Conservation (phyloP, 2,329 filamentous ascomycete species). For the Botrytis hyacinthi region DNA sequence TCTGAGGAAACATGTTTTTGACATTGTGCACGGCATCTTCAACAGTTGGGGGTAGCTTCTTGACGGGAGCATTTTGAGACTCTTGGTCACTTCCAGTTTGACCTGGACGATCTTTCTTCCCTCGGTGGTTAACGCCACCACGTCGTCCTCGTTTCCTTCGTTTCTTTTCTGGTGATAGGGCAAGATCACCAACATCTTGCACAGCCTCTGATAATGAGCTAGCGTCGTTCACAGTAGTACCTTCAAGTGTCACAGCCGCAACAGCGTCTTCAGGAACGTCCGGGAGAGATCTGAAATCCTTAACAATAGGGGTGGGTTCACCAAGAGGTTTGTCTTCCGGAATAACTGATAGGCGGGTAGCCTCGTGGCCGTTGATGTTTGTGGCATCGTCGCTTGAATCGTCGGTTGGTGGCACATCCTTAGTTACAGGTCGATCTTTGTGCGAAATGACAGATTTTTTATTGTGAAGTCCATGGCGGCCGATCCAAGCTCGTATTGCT, state of each 20-base stretch:
- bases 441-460: not conserved
- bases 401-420: conserved; percentile 12
- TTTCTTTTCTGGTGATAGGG: conserved; percentile 47
- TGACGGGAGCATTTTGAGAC: not conserved
- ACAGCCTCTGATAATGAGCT: not conserved
- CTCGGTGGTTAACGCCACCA: conserved; percentile 65
- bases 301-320: not conserved
- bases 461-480: conserved; percentile 28
- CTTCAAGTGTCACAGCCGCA: not conserved
- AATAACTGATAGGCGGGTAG: not conserved
- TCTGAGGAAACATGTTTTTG: conserved; percentile 54
- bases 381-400: conserved; percentile 13
- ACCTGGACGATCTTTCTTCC: conserved; percentile 47
- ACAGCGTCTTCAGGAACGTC: not conserved
- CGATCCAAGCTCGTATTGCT: conserved; percentile 37
- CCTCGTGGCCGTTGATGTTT: not conserved
- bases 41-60: conserved; percentile 45
- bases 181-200: conserved; percentile 10
- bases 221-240: conserved; percentile 2
- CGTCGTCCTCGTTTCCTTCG: conserved; percentile 67
- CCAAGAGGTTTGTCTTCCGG: conserved; percentile 3
- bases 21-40: conserved; percentile 60
- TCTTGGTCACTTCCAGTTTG: conserved; percentile 45
- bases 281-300: not conserved
- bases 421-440: conserved; percentile 29